Conservation (phyloP, 768 basidiomycete species). For the Pleurotus sapidus region DNA sequence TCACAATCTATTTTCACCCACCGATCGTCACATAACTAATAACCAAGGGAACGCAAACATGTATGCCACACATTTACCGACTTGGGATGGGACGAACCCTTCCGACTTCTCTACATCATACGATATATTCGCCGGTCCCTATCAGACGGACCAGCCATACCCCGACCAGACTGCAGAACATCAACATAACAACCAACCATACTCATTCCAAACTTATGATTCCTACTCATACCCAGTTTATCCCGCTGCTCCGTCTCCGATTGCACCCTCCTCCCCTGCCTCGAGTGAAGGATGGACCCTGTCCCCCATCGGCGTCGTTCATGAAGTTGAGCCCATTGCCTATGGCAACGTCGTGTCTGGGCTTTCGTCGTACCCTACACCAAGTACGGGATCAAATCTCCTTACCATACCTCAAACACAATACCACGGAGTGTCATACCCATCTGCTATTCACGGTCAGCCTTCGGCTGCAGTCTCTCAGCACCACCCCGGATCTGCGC, state of each 20-base stretch:
- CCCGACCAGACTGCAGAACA: too few relatives aligned
- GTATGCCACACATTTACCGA: not conserved
- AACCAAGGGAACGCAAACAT: not conserved
- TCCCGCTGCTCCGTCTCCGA: not conserved
- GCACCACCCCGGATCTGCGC: not conserved
- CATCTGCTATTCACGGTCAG: too few relatives aligned
- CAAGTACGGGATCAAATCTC: not conserved
- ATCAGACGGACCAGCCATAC: not conserved
- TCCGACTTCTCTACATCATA: not conserved
- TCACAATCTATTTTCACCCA: not conserved
- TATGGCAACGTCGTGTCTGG: not conserved
- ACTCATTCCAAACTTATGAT: too few relatives aligned
- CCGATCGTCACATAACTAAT: not conserved
- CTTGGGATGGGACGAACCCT: not conserved
- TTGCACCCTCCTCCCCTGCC: conserved; percentile 1
- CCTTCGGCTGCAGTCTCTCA: too few relatives aligned
- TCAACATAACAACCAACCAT: too few relatives aligned
- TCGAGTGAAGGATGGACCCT: conserved; percentile 5
- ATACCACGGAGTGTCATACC: too few relatives aligned
- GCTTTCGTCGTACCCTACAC: not conserved
- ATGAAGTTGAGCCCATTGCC: conserved; percentile 5
- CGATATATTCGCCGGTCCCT: not conserved
- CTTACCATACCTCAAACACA: too few relatives aligned
- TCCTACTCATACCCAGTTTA: not conserved
- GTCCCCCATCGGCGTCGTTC: not conserved